phyloP scores from a whole-genome alignment of 176 grass and related monocot genomes.

The Aegilops tauschii region DNA sequence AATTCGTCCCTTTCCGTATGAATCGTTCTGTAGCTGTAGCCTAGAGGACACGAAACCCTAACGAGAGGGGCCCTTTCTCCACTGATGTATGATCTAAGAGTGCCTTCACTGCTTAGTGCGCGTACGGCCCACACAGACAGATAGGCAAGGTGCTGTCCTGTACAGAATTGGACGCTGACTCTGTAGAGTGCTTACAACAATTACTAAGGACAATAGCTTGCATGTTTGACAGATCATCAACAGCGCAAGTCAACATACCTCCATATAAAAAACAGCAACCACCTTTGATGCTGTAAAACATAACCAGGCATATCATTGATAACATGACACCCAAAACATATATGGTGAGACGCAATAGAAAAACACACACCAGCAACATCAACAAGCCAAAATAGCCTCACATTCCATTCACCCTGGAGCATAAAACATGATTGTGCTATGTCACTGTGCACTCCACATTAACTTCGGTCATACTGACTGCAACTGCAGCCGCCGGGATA shows the following conservation, averaged over 20 bases:
- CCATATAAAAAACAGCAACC: conserved; percentile 26
- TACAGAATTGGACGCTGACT: too few species aligned
- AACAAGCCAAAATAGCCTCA: conserved; percentile 22
- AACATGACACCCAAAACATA: conserved; percentile 4
- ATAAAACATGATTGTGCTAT: conserved; percentile 24
- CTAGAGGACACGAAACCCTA: too few species aligned
- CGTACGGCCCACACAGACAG: too few species aligned
- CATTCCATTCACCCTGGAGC: conserved; percentile 22
- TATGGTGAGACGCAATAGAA: conserved; percentile 31
- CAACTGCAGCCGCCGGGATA: conserved; percentile 23
- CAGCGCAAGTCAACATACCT: background rate
- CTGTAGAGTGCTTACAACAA: background rate
- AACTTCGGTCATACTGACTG: conserved; percentile 13
- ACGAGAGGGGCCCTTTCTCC: too few species aligned
- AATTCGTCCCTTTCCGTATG: too few species aligned
- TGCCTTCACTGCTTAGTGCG: too few species aligned
- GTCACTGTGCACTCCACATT: conserved; percentile 20
- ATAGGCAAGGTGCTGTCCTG: too few species aligned
- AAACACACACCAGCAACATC: conserved; percentile 35
- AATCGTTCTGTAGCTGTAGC: too few species aligned
- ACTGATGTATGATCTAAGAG: too few species aligned
- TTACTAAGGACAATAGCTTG: background rate
- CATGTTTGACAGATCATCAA: background rate
- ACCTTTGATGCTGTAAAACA: conserved; percentile 40
- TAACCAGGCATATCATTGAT: conserved; percentile 28